These are phyloP conservation scores for Cordyceps tenuipes DNA, from an alignment of 2,329 filamentous ascomycete genomes.

Conservation along the genomic window DNA sequence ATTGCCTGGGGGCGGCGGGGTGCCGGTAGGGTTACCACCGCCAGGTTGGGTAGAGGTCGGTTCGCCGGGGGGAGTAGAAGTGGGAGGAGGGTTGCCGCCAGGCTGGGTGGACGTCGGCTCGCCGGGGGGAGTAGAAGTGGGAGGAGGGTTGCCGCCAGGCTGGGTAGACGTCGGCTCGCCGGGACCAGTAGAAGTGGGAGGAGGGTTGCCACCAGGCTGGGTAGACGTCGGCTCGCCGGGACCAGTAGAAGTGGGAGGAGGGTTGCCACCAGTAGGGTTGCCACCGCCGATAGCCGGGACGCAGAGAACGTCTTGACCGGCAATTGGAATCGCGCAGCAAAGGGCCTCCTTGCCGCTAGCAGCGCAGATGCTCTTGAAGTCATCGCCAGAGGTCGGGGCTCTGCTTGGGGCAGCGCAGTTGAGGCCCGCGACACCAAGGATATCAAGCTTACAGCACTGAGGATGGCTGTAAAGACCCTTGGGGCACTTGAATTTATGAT, in stretches of 20 bases:
- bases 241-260: background rate
- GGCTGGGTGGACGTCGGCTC: background rate
- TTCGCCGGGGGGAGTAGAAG: too few relatives aligned
- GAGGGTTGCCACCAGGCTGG: too few relatives aligned
- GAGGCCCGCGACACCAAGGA: slow-evolving; percentile 38
- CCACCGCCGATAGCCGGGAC: background rate
- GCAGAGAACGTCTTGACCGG: slow-evolving; percentile 3
- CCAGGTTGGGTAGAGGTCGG: too few relatives aligned
- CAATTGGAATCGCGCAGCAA: slow-evolving; percentile 44
- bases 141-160: background rate
- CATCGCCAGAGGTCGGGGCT: background rate
- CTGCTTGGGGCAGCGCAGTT: slow-evolving; percentile 27
- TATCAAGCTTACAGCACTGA: slow-evolving; percentile 40
- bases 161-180: too few relatives aligned
- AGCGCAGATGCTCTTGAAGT: slow-evolving; percentile 28
- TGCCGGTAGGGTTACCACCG: background rate
- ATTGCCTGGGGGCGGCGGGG: background rate
- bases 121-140: too few relatives aligned
- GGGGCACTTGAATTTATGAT: slow-evolving; percentile 14
- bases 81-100: background rate
- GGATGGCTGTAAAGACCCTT: slow-evolving; percentile 20
- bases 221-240: too few relatives aligned
- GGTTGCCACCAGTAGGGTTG: background rate
- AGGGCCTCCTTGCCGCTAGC: slow-evolving; percentile 39
- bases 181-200: too few relatives aligned